phyloP scores from a whole-genome alignment of 176 grass and related monocot genomes.

The Phyllostachys edulis region DNA sequence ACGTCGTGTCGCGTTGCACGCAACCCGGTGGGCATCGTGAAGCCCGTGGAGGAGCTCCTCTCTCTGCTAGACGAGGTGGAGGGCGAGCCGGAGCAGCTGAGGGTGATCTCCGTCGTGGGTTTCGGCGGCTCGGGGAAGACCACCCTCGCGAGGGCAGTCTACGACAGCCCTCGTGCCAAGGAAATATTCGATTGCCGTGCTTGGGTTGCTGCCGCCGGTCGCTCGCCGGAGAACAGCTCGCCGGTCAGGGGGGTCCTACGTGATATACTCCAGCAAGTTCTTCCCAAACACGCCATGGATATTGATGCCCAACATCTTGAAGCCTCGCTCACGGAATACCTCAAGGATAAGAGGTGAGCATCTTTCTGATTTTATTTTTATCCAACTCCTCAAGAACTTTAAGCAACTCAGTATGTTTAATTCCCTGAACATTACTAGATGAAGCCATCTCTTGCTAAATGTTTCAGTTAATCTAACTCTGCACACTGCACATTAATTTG shows the following conservation, averaged over 20 bases:
- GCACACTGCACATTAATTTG: no score
- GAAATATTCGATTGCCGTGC: neutral
- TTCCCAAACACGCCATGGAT: conserved; percentile 4
- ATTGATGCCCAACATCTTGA: neutral
- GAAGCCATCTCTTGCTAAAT: no score
- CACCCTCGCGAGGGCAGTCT: conserved; percentile 11
- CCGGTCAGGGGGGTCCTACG: neutral
- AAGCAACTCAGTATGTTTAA: no score
- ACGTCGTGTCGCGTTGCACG: no score
- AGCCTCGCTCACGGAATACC: conserved; percentile 11
- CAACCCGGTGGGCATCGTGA: neutral
- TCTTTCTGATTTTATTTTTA: neutral
- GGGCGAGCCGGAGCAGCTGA: neutral
- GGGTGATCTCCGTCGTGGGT: conserved; percentile 22
- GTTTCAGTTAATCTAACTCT: no score
- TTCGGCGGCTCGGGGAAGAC: conserved; percentile 29
- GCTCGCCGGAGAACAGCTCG: neutral
- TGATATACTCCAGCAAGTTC: conserved; percentile 11
- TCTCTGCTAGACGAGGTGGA: neutral
- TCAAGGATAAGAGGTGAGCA: conserved; percentile 18
- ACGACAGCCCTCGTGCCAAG: neutral
- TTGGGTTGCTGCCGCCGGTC: neutral
- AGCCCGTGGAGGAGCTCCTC: neutral
- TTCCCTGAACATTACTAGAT: no score
- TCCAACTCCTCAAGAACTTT: neutral